Evolutionary conservation across 1,284 basidiomycete species (phyloP), one percentile per base, ranked within the genome.

Genomic region (Leccinum angustisporum): DNA sequence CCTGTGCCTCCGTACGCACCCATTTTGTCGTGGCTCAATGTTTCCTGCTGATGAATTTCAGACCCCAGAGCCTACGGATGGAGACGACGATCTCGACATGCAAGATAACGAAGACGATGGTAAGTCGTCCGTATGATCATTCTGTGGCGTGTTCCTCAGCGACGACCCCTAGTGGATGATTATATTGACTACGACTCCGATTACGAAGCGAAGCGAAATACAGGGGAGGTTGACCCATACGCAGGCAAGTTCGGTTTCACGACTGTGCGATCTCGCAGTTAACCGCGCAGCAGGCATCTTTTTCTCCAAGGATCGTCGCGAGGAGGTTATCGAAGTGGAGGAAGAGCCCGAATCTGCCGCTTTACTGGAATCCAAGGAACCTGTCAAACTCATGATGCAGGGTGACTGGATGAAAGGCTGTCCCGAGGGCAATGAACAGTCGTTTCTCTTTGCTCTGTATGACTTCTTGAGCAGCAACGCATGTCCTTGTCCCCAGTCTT

Each of bases 381-480:
- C 76, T 16, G 80, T 89, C 27, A 85, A 84, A 61, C 76, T 95
- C 46, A 86, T 96, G 83, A 88, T 88, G 25, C 90, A 92, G 73
- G 91, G 91, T n/a, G 88, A 94, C 71, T 97, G 94, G 94, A 96
- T 96, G 94, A 94, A 92, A 73, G 94, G 94, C 9, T 96, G 94
- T 75, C 93, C 94, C 0, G 94, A 96, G 75, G 93, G 92, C 62
- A 88, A 88, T 69, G 94, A 96, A 75, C 94, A 97, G 72, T 87
- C 86, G 62, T 92, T 91, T 75, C 79, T 97, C 58, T 96, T 96
- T 77, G 84, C 86, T 66, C 83, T 95, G 33, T 96, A 95, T 74
- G 84, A 85, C 57, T 82, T 87, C 63, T 79, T 95, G 50, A 84
- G 83, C 65, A 83, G 85, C 57, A 85, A 85, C 8, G 71, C 77